Evolutionary conservation across 148 eudicot genomes (phyloP).

Genomic region (Rhododendron kiyosumense): DNA sequence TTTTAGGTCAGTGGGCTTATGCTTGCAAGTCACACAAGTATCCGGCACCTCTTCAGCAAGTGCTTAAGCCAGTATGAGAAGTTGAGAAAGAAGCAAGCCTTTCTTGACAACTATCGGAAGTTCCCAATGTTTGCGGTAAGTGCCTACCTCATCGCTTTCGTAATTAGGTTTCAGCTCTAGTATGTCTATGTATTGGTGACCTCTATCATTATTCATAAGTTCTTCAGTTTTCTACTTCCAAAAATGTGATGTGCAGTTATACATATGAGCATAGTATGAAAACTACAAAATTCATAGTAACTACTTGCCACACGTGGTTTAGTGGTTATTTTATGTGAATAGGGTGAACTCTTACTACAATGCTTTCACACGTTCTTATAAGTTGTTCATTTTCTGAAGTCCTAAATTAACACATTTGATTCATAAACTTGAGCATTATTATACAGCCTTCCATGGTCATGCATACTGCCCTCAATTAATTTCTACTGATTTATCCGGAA

Average conservation of each 20-base stretch:
- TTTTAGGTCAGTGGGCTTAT: constrained; percentile 92
- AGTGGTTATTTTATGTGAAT: background rate
- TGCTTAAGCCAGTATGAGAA: constrained; percentile 87
- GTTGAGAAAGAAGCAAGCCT: constrained; percentile 95
- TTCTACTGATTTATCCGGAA: background rate
- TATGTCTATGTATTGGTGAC: background rate
- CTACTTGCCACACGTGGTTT: background rate
- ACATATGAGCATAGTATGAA: background rate
- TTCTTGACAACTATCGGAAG: constrained; percentile 91
- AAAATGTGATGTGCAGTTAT: background rate
- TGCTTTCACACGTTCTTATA: background rate
- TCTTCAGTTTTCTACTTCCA: background rate
- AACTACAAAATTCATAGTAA: background rate
- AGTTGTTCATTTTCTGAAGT: background rate
- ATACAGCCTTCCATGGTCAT: background rate
- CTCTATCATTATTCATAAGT: background rate
- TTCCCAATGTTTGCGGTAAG: constrained; percentile 98
- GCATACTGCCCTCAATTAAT: background rate
- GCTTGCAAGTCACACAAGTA: constrained; percentile 96
- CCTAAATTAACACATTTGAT: background rate
- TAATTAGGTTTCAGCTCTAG: background rate
- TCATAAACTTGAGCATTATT: background rate
- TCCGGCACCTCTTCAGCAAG: constrained; percentile 88
- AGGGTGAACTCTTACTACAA: background rate
- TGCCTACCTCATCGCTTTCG: background rate